Percentiles rank a stretch among this genome's conserved stretches.
Conservation (phyloP, 108 stramenopile species). For the Tribonema minus region DNA sequence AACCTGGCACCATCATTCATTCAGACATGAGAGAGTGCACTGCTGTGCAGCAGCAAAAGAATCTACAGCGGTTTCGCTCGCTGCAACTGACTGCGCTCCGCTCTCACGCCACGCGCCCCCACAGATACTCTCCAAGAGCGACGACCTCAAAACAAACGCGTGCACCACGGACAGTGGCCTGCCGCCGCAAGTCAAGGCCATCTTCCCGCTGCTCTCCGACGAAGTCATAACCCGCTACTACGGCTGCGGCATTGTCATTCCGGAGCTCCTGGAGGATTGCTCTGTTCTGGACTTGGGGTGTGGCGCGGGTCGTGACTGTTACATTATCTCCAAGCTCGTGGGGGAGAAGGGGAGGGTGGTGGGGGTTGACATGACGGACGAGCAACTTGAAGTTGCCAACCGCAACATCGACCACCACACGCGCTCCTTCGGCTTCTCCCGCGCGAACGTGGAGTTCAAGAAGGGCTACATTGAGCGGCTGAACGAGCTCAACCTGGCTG, state of each 20-base stretch:
- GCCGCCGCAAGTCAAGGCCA: conserved; percentile 66
- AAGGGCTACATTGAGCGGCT: conserved; percentile 82
- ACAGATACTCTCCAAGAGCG: conserved; percentile 64
- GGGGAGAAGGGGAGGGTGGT: conserved; percentile 77
- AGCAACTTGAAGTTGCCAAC: conserved; percentile 81
- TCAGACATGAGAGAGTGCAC: too few relatives aligned
- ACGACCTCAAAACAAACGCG: conserved; percentile 88
- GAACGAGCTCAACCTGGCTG: conserved; percentile 66
- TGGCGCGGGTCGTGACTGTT: conserved; percentile 89
- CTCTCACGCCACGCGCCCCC: too few relatives aligned
- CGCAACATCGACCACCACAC: conserved; percentile 71
- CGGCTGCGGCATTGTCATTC: conserved; percentile 88
- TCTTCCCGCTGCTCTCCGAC: conserved; percentile 72
- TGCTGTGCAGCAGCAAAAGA: too few relatives aligned
- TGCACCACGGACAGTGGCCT: conserved; percentile 81
- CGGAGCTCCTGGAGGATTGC: conserved; percentile 73
- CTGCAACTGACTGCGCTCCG: too few relatives aligned
- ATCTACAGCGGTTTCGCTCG: too few relatives aligned
- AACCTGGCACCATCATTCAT: too few relatives aligned
- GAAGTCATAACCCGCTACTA: conserved; percentile 82
- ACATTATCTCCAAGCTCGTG: conserved; percentile 73
- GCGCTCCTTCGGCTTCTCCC: conserved; percentile 73
- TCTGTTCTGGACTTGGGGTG: conserved; percentile 84
- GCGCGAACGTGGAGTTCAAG: conserved; percentile 77
- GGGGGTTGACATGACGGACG: conserved; percentile 96